These are phyloP conservation scores for Blastobotrys robertii DNA, from an alignment of 805 yeast species.

Conservation along the genomic window DNA sequence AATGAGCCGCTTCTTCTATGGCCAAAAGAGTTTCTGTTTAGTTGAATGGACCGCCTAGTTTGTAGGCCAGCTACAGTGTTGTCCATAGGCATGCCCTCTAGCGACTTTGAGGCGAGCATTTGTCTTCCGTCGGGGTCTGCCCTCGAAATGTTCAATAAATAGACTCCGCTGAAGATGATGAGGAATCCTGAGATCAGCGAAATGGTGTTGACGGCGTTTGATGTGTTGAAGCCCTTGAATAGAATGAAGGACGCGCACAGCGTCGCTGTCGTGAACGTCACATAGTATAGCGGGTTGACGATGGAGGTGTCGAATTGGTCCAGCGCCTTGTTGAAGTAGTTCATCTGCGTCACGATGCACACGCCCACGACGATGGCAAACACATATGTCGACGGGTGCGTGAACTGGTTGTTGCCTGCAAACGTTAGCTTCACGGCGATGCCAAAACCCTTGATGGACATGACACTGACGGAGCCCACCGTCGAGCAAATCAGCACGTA, in stretches of 20 bases:
- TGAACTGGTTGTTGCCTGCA: constrained; percentile 78
- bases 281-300: constrained; percentile 85
- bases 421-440: constrained; percentile 80
- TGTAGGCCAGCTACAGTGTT: constrained; percentile 73
- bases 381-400: constrained; percentile 74
- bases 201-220: constrained; percentile 68
- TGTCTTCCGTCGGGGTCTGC: constrained; percentile 28
- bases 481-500: constrained; percentile 83
- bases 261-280: constrained; percentile 83
- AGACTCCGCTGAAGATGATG: constrained; percentile 82
- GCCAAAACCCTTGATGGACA: constrained; percentile 90
- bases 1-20: constrained; percentile 22
- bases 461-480: constrained; percentile 84
- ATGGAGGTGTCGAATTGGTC: constrained; percentile 90
- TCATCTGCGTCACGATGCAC: constrained; percentile 86
- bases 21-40: constrained; percentile 33
- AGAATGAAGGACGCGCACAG: constrained; percentile 76
- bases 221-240: constrained; percentile 79
- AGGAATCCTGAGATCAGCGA: constrained; percentile 78
- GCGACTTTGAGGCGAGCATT: constrained; percentile 39
- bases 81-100: constrained; percentile 70
- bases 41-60: constrained; percentile 67
- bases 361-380: constrained; percentile 68
- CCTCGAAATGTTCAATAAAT: constrained; percentile 67
- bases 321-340: constrained; percentile 84